phyloP scores from a whole-genome alignment of 192 early-diverging fungal genomes.

The Coemansia sp. region DNA sequence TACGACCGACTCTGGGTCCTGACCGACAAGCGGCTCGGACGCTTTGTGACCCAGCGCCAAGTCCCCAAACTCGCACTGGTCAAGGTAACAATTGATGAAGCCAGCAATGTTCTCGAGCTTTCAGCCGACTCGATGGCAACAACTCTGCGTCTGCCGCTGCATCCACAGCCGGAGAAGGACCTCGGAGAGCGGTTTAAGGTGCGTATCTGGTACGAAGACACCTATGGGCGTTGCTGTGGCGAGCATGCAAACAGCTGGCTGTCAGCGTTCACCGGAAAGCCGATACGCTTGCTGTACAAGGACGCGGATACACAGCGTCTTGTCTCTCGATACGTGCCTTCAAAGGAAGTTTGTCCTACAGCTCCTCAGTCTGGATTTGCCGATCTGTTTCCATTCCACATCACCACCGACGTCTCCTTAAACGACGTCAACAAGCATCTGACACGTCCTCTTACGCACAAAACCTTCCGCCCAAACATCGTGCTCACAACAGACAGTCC shows the following conservation, averaged over 20 bases:
- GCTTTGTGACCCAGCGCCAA: constrained; percentile 48
- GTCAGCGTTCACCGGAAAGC: constrained; percentile 29
- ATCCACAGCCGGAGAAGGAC: constrained; percentile 13
- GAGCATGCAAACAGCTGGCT: constrained; percentile 25
- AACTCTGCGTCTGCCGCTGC: constrained; percentile 28
- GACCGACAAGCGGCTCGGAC: constrained; percentile 19
- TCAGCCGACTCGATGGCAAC: constrained; percentile 15
- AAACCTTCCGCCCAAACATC: constrained; percentile 80
- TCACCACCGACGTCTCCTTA: constrained; percentile 61
- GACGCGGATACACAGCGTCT: constrained; percentile 20
- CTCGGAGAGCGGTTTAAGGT: constrained; percentile 16
- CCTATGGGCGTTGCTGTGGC: constrained; percentile 35
- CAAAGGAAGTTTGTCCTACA: constrained; percentile 10
- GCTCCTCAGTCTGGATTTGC: constrained; percentile 70
- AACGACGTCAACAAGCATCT: constrained; percentile 63
- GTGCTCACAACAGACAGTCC: constrained; percentile 48
- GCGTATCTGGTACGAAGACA: constrained; percentile 49
- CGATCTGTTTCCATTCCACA: constrained; percentile 74
- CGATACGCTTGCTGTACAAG: constrained; percentile 38
- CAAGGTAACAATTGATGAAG: constrained; percentile 17
- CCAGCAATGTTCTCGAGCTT: constrained; percentile 15
- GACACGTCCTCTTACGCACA: constrained; percentile 44
- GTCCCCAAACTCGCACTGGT: constrained; percentile 31
- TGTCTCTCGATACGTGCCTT: constrained; percentile 38
- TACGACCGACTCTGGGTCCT: constrained; percentile 55